Percentiles rank a stretch among this genome's conserved stretches.
Conservation (phyloP, 345 rosid genomes). For the Nephelium lappaceum region DNA sequence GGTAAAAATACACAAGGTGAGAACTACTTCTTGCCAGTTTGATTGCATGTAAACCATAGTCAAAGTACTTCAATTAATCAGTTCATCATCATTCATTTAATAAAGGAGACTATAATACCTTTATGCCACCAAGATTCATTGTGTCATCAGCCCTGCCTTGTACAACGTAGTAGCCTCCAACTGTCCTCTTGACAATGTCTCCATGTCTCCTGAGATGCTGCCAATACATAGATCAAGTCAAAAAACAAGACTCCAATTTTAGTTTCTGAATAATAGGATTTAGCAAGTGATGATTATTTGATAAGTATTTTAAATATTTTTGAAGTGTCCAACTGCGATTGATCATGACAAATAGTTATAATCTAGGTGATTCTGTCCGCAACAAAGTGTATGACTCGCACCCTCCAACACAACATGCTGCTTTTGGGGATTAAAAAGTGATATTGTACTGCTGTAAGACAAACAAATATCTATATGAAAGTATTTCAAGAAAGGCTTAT, state of each 20-base stretch:
- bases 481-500: background rate
- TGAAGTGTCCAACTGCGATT: background rate
- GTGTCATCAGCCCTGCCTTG: conserved; percentile 98
- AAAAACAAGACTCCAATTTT: background rate
- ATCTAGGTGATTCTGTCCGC: background rate
- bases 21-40: background rate
- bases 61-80: background rate
- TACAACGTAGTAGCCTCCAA: conserved; percentile 69
- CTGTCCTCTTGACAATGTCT: conserved; percentile 68
- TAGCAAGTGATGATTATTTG: background rate
- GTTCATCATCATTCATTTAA: background rate
- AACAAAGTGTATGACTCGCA: background rate
- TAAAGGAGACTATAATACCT: conserved; percentile 41
- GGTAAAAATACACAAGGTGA: background rate
- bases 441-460: background rate
- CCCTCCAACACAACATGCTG: background rate
- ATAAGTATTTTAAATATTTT: background rate
- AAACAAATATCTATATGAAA: background rate
- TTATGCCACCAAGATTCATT: conserved; percentile 97
- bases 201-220: conserved; percentile 93
- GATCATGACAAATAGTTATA: background rate
- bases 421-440: background rate
- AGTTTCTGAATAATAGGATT: background rate
- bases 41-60: background rate
- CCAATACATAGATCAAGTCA: conserved; percentile 15